Base-by-base conservation (phyloP, 306 rosid genomes). In the Purshia tridentata region DNA sequence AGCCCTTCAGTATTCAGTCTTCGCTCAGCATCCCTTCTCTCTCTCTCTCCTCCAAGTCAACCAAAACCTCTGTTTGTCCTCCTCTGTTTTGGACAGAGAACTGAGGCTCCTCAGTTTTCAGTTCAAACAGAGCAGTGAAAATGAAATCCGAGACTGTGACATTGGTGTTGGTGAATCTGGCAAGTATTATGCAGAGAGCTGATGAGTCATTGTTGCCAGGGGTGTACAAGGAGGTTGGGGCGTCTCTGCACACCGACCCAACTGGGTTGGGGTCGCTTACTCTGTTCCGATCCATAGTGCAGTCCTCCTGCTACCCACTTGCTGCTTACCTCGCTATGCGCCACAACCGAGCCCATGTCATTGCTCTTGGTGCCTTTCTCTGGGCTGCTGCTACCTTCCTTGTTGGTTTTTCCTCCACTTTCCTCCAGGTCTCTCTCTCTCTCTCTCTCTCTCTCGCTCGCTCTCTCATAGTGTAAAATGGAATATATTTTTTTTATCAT, bases 181-280 rank as follows among this genome's bases (percentile, higher is more conserved):
- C 92, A 0, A 69, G 83, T 16, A 88, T 91, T 0, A 88, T 93
- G 93, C 88, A 91, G 75, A 79, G 86, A 53, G 96, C 98, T 0
- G 97, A 93, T 53, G 91, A 87, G 72, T 81, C 98, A 2, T 48
- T 93, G 76, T 20, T 91, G 20, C 98, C 97, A 4, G 97, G 93
- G 6, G 97, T 86, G 1, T 93, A 93, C 70, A 87, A 87, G 51
- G 98, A 90, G 40, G 84, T 93, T 0, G 96, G 96, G 5, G 84
- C 80, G 3, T 92, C 89, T 60, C 86, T 93, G 0, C 85, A 87
- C 76, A 86, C 85, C 4, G 97, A 87, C 77, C 98, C 98, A 19
- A 89, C 96, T 6, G 92, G 91, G 0, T 70, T 90, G 39, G 97
- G 97, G 0, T 93, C 97, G 0, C 85, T 93, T 45, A 90, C 97